phyloP scores from a whole-genome alignment of 805 yeast genomes.

The Candida jianshihensis region DNA sequence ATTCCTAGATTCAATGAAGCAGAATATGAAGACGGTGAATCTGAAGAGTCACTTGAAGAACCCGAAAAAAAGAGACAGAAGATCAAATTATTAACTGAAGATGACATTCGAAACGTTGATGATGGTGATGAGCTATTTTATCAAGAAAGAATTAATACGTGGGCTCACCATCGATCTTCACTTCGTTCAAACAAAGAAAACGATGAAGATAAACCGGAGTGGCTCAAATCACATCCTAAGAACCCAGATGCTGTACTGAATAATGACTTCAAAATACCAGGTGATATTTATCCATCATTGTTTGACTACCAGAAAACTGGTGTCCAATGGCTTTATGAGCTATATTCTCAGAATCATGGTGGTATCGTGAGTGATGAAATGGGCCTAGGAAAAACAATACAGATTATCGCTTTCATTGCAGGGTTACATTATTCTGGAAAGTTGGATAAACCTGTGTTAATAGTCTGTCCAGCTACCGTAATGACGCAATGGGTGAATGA shows the following conservation, averaged over 20 bases:
- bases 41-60: slow-evolving; percentile 17
- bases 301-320: slow-evolving; percentile 95
- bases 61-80: slow-evolving; percentile 7
- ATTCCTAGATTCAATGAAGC: slow-evolving; percentile 18
- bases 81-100: slow-evolving; percentile 19
- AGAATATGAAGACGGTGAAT: slow-evolving; percentile 12
- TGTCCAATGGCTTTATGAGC: slow-evolving; percentile 95
- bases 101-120: slow-evolving; percentile 45
- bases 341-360: slow-evolving; percentile 83
- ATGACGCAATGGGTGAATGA: slow-evolving; percentile 96
- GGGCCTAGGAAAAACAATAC: slow-evolving; percentile 97
- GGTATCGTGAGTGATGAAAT: slow-evolving; percentile 97
- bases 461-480: slow-evolving; percentile 96
- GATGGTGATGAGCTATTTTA: slow-evolving; percentile 76
- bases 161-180: slow-evolving; percentile 50
- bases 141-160: slow-evolving; percentile 48
- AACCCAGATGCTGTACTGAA: slow-evolving; percentile 70
- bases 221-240: slow-evolving; percentile 72
- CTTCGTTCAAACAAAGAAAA: slow-evolving; percentile 26
- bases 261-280: slow-evolving; percentile 70
- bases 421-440: slow-evolving; percentile 79
- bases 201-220: slow-evolving; percentile 39
- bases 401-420: slow-evolving; percentile 84
- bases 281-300: slow-evolving; percentile 78
- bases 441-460: slow-evolving; percentile 67